Evolutionary conservation across 106 monocot genomes (phyloP), one percentile per base, ranked within the genome.

Genomic region (Allium sativum): DNA sequence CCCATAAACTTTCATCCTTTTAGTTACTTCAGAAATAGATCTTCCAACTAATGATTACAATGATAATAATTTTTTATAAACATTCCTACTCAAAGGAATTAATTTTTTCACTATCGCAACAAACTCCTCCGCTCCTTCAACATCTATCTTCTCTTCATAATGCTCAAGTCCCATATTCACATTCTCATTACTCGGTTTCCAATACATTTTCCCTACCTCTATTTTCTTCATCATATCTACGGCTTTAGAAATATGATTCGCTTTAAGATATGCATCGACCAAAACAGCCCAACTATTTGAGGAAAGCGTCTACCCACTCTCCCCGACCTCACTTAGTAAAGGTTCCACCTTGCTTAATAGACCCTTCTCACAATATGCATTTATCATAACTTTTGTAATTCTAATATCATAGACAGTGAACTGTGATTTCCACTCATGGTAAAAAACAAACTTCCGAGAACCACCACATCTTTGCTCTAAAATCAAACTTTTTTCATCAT

Each of bases 371-470:
- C 78, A 74, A 21, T 79, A 79, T 60, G 78, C 73, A 46, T 17
- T 50, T 52, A 79, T n/a, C 14, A 74, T 65, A 48, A 79, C 16
- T 43, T 64, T 74, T 12, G 65, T 53, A 7, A 73, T 65, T 21
- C 73, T 51, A 14, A 70, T 61, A 46, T 79, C 78, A 65, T 48
- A 70, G 42, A 21, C 48, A 44, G 40, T n/a, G 12, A 43, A 44
- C 15, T 53, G 31, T 6, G 60, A 54, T 55, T 79, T 70, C 78
- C 78, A 79, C 53, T 79, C 78, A n/a, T n/a, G n/a, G n/a, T n/a
- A n/a, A n/a, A n/a, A n/a, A n/a, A n/a, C 42, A n/a, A n/a, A n/a
- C n/a, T n/a, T n/a, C n/a, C n/a, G n/a, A n/a, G n/a, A n/a, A n/a
- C n/a, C n/a, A n/a, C n/a, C n/a, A n/a, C n/a, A n/a, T n/a, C n/a